These are phyloP conservation scores for Globisporangium camurandrum DNA, from an alignment of 352 stramenopile genomes.

Conservation along the genomic window DNA sequence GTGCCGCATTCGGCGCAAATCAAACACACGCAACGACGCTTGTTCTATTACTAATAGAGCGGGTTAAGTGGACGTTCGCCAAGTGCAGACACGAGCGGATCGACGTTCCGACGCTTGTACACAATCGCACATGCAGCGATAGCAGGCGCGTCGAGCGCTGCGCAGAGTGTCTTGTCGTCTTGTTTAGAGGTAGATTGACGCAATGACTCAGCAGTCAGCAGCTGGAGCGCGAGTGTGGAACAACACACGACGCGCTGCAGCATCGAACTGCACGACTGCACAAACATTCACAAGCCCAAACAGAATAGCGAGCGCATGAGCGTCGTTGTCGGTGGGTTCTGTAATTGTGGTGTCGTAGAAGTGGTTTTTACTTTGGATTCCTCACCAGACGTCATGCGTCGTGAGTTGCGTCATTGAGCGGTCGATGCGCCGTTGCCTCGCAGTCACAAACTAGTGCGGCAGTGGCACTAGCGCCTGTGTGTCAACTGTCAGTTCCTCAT, in stretches of 20 bases:
- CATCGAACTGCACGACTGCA: slow-evolving; percentile 32
- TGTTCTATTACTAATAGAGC: slow-evolving; percentile 32
- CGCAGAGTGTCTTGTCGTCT: slow-evolving; percentile 13
- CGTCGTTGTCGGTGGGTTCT: too few relatives aligned
- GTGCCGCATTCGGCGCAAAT: slow-evolving; percentile 38
- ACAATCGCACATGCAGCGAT: slow-evolving; percentile 26
- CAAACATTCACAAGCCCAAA: slow-evolving; percentile 45
- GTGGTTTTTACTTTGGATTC: too few relatives aligned
- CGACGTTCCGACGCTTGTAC: slow-evolving; percentile 16
- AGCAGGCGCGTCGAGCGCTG: slow-evolving; percentile 32
- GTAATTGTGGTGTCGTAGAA: too few relatives aligned
- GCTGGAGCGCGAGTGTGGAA: slow-evolving; percentile 47
- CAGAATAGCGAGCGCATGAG: slow-evolving; percentile 32
- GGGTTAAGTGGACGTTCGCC: slow-evolving; percentile 37
- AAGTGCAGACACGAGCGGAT: slow-evolving; percentile 48
- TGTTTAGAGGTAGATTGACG: slow-evolving; percentile 27
- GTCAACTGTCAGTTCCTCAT: slow-evolving; percentile 10
- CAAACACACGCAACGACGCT: slow-evolving; percentile 31
- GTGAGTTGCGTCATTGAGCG: slow-evolving; percentile 23
- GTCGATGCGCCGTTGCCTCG: slow-evolving; percentile 26
- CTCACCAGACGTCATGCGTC: slow-evolving; percentile 20
- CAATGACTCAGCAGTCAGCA: slow-evolving; percentile 39
- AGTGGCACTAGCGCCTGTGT: slow-evolving; percentile 20
- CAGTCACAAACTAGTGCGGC: slow-evolving; percentile 36
- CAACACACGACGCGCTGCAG: slow-evolving; percentile 20